Base-by-base conservation (phyloP, 164 flowering plant genomes). In the Chloranthus sessilifolius region DNA sequence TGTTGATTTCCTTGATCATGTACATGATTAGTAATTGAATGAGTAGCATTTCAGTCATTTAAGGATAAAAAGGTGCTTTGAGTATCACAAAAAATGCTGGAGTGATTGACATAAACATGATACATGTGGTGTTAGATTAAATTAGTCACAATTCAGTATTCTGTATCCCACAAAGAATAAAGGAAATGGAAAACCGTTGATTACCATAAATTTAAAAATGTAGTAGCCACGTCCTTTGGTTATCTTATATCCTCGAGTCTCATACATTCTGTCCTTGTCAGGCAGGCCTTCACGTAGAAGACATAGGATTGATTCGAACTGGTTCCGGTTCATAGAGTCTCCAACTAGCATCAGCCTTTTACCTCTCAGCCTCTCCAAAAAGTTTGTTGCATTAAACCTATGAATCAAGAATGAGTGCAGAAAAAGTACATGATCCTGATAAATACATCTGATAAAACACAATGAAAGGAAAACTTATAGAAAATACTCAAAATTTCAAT, bases 311-410 rank as follows among this genome's bases (percentile, higher is more conserved):
- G 98, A 92, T 70, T 88, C 98, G 64, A 81, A 92, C 76, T 88
- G 96, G 62, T 88, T 92, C 3, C 98, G 72, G 72, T 88, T 92
- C 95, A 92, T 79, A 27, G 98, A 92, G 55, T 92, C 98, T 46
- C 98, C 98, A 52, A 92, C 87, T 36, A 88, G 78, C 88, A 85
- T 70, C 56, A 92, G 63, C 72, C 76, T 76, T 69, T 85, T 92
- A 60, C 94, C 95, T 53, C 88, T 76, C n/a, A 92, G 59, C 58
- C 80, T 82, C 71, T 43, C 73, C 83, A 92, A 70, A 65, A 88
- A 85, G 74, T 81, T 90, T 58, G 86, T 73, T 37, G 88, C 89
- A 74, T 82, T 83, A 62, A 85, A 85, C 82, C 98, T 91, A 71
- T 60, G 34, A 57, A 55, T 42, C 16, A 52, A 50, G 37, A 45